Evolutionary conservation across 306 rosid species (phyloP), one percentile per base, ranked within the genome.

Genomic region (Gastrolobium bilobum): DNA sequence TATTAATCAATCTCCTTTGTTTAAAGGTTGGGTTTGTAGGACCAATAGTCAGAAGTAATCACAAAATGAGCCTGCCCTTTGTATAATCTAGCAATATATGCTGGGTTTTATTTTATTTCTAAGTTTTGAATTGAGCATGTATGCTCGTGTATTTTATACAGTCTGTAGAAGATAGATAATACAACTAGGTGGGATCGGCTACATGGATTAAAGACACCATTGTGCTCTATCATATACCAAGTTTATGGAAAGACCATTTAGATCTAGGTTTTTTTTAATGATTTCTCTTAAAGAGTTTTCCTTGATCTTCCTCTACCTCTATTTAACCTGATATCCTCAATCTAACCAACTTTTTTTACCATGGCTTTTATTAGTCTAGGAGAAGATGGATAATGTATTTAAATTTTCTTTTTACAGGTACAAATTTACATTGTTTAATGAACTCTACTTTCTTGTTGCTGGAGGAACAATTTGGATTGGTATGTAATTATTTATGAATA

Each of bases 391-490:
- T 59, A 20, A 64, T 68, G 47, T 43, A 13, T 48, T 46, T 47
- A 63, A 65, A 66, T 39, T 73, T 57, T 74, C 9, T 77, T 77
- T 77, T 86, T 83, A 84, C 91, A 93, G 99, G 99, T 95, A 95
- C 86, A 95, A 90, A 84, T 93, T 95, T 82, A 91, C 99, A 31
- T 87, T 93, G 84, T 93, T 95, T 81, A 95, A 95, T 60, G 99
- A 95, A 84, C 99, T 95, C 71, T 95, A 93, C 94, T 95, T 95
- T 81, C 86, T 95, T 81, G 98, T 93, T 66, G 99, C 98, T 65
- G 99, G 99, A 66, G 99, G 99, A 70, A 95, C 99, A 81, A 86
- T 95, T 81, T 95, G 99, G 99, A 95, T 95, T 63, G 99, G 99
- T 95, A 95, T 52, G 87, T 71, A 20, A 20, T 20, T 20, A 20